These are phyloP conservation scores for Agapanthus africanus DNA, from an alignment of 106 monocot genomes.

Conservation along the genomic window DNA sequence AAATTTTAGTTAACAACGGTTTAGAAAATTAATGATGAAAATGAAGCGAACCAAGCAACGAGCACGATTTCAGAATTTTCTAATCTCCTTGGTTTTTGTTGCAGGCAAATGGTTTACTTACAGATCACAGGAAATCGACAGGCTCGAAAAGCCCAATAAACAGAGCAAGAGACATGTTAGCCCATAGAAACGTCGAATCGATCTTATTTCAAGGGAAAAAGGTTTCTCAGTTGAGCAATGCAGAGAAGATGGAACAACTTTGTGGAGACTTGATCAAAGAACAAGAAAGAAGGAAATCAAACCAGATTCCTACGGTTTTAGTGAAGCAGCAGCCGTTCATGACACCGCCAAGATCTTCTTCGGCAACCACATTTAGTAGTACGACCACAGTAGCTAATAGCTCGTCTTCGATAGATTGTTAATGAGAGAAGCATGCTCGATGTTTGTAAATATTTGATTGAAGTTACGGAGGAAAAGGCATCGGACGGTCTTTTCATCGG, in stretches of 20 bases:
- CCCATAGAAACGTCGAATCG: constrained; percentile 15
- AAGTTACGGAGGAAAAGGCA: no score
- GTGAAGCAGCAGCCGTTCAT: constrained; percentile 7
- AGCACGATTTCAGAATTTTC: no score
- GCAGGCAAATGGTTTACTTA: background rate
- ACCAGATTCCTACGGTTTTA: constrained; percentile 4
- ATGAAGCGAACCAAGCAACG: no score
- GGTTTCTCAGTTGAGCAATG: constrained; percentile 5
- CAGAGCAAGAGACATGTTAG: constrained; percentile 9
- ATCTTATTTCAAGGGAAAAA: constrained; percentile 19
- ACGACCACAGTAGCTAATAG: no score
- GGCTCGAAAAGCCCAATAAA: background rate
- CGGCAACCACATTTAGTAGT: no score
- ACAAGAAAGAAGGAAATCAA: constrained; percentile 5
- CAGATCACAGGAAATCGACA: background rate
- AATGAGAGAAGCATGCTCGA: no score
- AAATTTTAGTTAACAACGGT: no score
- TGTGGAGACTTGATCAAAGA: constrained; percentile 7
- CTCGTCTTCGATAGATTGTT: no score
- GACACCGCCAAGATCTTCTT: constrained; percentile 12
- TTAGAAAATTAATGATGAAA: no score
- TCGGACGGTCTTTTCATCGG: no score
- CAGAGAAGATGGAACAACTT: constrained; percentile 14
- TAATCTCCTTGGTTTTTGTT: no score
- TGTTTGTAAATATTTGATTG: no score